Conservation (phyloP, 495 filamentous ascomycete genomes). For the Oleoguttula mirabilis region DNA sequence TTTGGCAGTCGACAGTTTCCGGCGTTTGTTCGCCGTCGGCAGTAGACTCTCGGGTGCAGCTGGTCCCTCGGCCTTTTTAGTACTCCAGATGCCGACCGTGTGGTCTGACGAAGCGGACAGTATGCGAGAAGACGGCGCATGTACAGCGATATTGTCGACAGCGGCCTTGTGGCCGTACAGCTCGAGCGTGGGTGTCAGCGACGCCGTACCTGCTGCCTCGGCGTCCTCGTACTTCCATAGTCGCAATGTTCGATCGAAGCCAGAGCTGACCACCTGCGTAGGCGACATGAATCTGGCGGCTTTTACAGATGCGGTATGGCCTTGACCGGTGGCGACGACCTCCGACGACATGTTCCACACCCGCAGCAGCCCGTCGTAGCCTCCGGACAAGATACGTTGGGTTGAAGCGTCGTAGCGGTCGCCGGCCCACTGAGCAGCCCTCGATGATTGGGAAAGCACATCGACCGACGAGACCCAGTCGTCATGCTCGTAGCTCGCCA, state of each 20-base stretch:
- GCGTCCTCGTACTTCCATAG: conserved; percentile 69
- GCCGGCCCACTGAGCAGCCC: conserved; percentile 47
- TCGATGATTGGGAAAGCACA: conserved; percentile 56
- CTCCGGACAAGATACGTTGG: conserved; percentile 70
- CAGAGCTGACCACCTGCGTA: conserved; percentile 62
- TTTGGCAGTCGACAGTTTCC: conserved; percentile 53
- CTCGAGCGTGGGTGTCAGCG: conserved; percentile 64
- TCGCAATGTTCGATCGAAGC: conserved; percentile 69
- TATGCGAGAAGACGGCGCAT: conserved; percentile 60
- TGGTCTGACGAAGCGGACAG: conserved; percentile 75
- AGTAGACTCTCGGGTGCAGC: conserved; percentile 53
- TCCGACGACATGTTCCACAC: conserved; percentile 83
- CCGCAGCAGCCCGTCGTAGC: conserved; percentile 76
- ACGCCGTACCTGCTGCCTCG: conserved; percentile 35
- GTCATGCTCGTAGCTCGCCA: conserved; percentile 84
- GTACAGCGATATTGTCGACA: conserved; percentile 66
- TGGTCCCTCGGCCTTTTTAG: conserved; percentile 58
- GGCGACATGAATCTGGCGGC: conserved; percentile 67
- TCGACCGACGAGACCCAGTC: conserved; percentile 96
- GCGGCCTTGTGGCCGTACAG: conserved; percentile 71
- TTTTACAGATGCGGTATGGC: conserved; percentile 66
- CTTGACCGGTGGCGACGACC: conserved; percentile 54
- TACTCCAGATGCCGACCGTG: conserved; percentile 73
- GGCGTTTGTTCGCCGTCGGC: conserved; percentile 56
- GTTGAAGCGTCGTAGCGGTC: conserved; percentile 22